Percentiles rank a stretch among this genome's conserved stretches.
Evolutionary conservation across 169 alveolate species (phyloP).

Genomic region (Cryptosporidium tyzzeri): DNA sequence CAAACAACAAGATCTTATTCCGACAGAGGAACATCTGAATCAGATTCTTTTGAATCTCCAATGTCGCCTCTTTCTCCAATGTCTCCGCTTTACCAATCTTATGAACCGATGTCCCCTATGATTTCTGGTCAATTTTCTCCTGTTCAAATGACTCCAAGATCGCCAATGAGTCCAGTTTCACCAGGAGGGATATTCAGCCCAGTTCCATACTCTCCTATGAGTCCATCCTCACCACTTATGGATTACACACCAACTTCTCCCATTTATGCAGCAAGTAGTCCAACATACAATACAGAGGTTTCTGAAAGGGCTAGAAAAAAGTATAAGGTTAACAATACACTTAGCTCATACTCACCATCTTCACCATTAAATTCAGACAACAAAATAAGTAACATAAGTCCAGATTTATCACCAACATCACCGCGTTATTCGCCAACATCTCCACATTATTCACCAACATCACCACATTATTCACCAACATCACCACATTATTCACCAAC

Average conservation of each 20-base stretch:
- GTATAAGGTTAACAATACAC: conserved; percentile 34
- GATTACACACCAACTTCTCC: conserved; percentile 75
- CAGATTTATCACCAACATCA: conserved; percentile 77
- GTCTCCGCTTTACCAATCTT: conserved; percentile 76
- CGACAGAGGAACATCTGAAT: conserved; percentile 20
- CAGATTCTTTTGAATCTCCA: conserved; percentile 76
- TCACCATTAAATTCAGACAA: conserved; percentile 44
- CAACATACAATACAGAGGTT: conserved; percentile 42
- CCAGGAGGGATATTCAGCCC: conserved; percentile 93
- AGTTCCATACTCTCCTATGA: conserved; percentile 86
- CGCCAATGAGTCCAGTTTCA: conserved; percentile 78
- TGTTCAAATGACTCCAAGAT: conserved; percentile 76
- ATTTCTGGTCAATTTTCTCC: conserved; percentile 74
- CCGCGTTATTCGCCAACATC: conserved; percentile 89
- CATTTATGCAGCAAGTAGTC: conserved; percentile 65
- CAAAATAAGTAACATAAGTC: conserved; percentile 28
- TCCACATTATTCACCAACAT: conserved; percentile 92
- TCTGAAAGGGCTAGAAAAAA: conserved; percentile 57
- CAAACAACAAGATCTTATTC: conserved; percentile 76
- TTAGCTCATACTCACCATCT: conserved; percentile 6
- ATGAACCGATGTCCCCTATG: conserved; percentile 77
- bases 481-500: conserved; percentile 89
- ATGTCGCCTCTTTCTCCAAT: conserved; percentile 80
- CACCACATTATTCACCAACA: conserved; percentile 87
- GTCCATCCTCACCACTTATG: conserved; percentile 86